Evolutionary conservation across 2,329 filamentous ascomycete genomes (phyloP).

Genomic region (Graphiopsis chlorocephala): DNA sequence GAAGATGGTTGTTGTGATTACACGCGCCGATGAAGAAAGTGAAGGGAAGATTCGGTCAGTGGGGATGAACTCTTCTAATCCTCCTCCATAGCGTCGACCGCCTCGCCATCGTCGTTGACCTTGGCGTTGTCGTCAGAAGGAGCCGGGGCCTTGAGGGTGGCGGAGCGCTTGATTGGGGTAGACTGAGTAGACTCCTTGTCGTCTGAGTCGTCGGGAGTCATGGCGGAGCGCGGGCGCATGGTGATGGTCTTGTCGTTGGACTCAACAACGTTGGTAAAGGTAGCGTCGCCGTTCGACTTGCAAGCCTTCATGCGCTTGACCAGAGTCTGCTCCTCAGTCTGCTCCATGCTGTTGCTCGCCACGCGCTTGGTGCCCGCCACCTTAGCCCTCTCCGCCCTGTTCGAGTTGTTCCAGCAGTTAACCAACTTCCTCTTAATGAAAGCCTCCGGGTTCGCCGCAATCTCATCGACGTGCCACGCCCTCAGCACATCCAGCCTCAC

Average conservation of each 20-base stretch:
- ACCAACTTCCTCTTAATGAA: background rate
- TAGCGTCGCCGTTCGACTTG: background rate
- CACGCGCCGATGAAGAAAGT: background rate
- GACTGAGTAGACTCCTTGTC: background rate
- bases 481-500: background rate
- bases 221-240: background rate
- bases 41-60: background rate
- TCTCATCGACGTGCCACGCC: background rate
- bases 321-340: background rate
- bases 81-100: background rate
- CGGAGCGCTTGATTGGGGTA: background rate
- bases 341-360: background rate
- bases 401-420: constrained; percentile 5
- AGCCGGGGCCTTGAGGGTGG: background rate
- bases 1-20: too few species aligned
- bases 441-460: background rate
- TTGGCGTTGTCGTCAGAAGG: background rate
- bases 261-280: background rate
- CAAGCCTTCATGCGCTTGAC: background rate
- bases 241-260: background rate
- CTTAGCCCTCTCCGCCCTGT: background rate
- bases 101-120: background rate
- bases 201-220: background rate
- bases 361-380: background rate
- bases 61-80: background rate